Base-by-base conservation (phyloP, 1,284 basidiomycete species). In the Inonotus hispidus region DNA sequence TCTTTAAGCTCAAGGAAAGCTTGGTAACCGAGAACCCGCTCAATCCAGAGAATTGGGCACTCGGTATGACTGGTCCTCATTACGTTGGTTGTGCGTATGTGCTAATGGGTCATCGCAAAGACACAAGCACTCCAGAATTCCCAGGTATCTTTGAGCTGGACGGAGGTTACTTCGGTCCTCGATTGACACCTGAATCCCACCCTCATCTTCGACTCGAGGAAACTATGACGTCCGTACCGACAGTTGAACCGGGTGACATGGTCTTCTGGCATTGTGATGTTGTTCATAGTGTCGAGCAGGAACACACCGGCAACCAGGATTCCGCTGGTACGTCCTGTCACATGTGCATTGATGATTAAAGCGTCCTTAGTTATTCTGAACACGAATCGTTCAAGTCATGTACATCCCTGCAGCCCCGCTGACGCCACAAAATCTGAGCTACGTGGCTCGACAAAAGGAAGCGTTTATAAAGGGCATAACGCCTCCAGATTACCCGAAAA, bases 231-330 rank as follows among this genome's bases (percentile, higher is more conserved):
- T 85, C 88, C 2, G 77, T 90, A 10, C 90, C 90, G 0, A 79
- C 78, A 62, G 90, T 93, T 10, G 75, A 78, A 39, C 91, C 92
- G 0, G 93, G 92, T 1, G 92, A 94, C 69, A 84, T 87, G 70
- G 91, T 92, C 1, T 92, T 92, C 75, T 94, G 92, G 92, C 92
- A 93, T 70, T 90, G 87, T 67, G 89, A 93, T 71, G 81, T 88
- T 11, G 79, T 94, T 2, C 93, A 95, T 69, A 79, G 89, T 0
- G 92, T 95, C 58, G 93, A 95, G 71, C 65, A 71, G 43, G 77
- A 82, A 50, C 92, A 95, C 70, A 77, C 73, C 0, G 93, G 93
- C 1, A 71, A 71, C 0, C 79, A 75, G n/a, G 90, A 93, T 65
- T 92, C 90, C 7, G 85, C 86, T 63, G 90, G 84, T 83, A 64